These are phyloP conservation scores for Prunella vulgaris DNA, from an alignment of 257 asterid genomes.

Conservation along the genomic window DNA sequence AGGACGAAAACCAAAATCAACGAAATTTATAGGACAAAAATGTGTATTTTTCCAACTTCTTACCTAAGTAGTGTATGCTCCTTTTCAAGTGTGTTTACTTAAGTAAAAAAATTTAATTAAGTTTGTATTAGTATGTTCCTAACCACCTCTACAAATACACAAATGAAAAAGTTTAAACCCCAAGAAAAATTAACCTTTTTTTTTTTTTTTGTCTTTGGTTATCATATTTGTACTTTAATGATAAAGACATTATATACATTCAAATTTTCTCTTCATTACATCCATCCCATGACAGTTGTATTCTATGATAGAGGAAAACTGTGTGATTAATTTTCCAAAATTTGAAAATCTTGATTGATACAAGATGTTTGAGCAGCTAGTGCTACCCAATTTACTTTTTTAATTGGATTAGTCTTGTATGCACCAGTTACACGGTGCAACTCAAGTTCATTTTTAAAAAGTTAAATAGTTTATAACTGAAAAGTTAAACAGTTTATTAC, in stretches of 20 bases:
- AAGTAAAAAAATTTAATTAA: too few species aligned
- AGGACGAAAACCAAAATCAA: too few species aligned
- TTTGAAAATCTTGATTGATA: slow-evolving; percentile 8
- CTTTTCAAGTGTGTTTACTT: too few species aligned
- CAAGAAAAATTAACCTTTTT: neutral
- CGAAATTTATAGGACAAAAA: too few species aligned
- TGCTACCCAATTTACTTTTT: neutral
- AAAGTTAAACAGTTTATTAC: too few species aligned
- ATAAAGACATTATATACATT: slow-evolving; percentile 11
- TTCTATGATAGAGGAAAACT: neutral
- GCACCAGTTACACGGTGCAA: too few species aligned
- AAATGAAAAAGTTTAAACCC: neutral
- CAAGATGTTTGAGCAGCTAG: slow-evolving; percentile 8
- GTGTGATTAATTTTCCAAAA: slow-evolving; percentile 2
- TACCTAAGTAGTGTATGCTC: neutral
- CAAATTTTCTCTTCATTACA: slow-evolving; percentile 9
- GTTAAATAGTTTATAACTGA: too few species aligned
- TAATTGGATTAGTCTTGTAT: too few species aligned
- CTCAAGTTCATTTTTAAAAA: too few species aligned
- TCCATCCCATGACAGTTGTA: slow-evolving; percentile 31
- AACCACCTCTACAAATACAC: neutral
- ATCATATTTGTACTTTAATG: neutral
- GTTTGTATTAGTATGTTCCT: too few species aligned
- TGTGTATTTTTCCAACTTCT: too few species aligned
- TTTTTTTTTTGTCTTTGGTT: neutral